Conservation (phyloP, 768 basidiomycete species). For the Cystobasidium tubakii region DNA sequence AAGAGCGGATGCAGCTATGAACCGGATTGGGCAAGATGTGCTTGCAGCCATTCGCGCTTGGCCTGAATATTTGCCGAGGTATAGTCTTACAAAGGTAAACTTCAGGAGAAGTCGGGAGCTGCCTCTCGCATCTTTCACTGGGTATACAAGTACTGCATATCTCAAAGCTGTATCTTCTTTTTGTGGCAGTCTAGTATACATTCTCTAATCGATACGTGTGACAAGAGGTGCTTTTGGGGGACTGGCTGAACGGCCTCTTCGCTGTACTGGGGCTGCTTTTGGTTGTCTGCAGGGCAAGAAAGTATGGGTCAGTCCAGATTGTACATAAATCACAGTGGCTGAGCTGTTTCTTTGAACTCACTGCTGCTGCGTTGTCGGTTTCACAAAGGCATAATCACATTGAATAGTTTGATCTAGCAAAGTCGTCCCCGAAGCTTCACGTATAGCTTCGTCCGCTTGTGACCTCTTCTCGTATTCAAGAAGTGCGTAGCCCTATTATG, state of each 20-base stretch:
- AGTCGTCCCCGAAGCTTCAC: constrained; percentile 73
- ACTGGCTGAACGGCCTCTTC: constrained; percentile 23
- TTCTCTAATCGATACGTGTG: constrained; percentile 30
- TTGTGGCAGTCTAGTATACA: too few relatives aligned
- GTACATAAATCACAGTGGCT: too few relatives aligned
- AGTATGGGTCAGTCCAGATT: too few relatives aligned
- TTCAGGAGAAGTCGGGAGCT: too few relatives aligned
- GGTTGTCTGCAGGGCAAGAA: background rate
- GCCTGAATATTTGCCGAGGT: too few relatives aligned
- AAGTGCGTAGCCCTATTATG: constrained; percentile 82
- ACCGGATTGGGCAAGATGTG: too few relatives aligned
- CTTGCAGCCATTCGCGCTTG: too few relatives aligned
- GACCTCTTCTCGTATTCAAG: constrained; percentile 95
- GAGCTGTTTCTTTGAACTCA: too few relatives aligned
- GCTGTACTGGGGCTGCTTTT: constrained; percentile 2
- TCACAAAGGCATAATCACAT: constrained; percentile 88
- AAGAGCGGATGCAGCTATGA: too few relatives aligned
- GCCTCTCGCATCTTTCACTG: background rate
- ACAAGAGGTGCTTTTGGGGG: constrained; percentile 28
- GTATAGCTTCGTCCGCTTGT: constrained; percentile 89
- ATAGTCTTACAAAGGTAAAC: too few relatives aligned
- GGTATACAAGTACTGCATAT: background rate
- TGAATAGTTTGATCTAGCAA: constrained; percentile 79
- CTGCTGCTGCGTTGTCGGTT: constrained; percentile 55
- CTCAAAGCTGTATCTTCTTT: background rate